Evolutionary conservation across 768 basidiomycete genomes (phyloP).

Genomic region (Xerocomus spinulosus): DNA sequence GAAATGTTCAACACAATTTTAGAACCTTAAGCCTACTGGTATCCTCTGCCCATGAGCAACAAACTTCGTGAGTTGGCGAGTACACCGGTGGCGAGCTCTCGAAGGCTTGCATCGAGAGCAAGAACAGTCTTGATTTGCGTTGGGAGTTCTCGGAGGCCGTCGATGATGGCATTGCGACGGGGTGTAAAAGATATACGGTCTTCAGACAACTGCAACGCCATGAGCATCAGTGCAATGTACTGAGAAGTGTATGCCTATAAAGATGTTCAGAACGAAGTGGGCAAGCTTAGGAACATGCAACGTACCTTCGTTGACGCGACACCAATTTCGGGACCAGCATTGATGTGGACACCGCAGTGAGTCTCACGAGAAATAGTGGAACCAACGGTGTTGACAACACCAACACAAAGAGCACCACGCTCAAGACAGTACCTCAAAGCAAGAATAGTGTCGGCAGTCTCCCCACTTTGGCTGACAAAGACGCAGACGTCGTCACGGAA

Average conservation of each 20-base stretch:
- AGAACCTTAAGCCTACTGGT: constrained; percentile 60
- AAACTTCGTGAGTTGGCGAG: constrained; percentile 77
- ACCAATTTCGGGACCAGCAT: constrained; percentile 98
- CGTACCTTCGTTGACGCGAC: constrained; percentile 94
- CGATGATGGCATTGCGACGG: constrained; percentile 90
- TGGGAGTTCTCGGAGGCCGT: constrained; percentile 87
- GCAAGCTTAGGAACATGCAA: background rate
- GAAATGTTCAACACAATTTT: background rate
- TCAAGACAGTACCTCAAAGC: constrained; percentile 96
- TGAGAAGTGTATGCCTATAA: constrained; percentile 93
- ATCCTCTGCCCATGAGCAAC: constrained; percentile 96
- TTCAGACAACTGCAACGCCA: constrained; percentile 97
- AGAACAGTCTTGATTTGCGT: constrained; percentile 85
- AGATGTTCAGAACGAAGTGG: constrained; percentile 1
- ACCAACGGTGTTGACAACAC: constrained; percentile 98
- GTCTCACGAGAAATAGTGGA: constrained; percentile 97
- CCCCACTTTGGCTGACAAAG: constrained; percentile 96
- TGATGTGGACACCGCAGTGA: constrained; percentile 99
- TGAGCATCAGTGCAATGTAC: constrained; percentile 96
- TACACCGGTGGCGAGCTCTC: constrained; percentile 79
- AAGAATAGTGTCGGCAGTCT: constrained; percentile 97
- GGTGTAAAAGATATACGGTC: constrained; percentile 91
- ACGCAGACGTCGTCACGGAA: constrained; percentile 98
- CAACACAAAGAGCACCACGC: constrained; percentile 92
- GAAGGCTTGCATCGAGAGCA: constrained; percentile 67